phyloP scores from a whole-genome alignment of 495 filamentous ascomycete species.

The Xylaria flabelliformis region DNA sequence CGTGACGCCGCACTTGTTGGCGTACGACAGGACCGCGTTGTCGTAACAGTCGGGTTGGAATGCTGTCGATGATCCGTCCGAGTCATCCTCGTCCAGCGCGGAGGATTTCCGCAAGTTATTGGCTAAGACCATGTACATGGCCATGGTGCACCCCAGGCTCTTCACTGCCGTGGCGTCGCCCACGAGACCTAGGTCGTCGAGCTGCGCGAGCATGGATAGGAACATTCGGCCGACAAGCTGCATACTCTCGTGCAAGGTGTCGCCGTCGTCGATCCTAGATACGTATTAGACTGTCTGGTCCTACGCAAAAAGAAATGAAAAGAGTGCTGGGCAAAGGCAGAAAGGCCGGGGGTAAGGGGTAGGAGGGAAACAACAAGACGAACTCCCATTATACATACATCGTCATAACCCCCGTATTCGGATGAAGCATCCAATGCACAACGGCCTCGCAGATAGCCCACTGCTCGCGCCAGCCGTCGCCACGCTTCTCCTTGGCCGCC shows the following conservation, averaged over 20 bases:
- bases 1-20: slow-evolving; percentile 37
- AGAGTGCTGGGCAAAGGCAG: neutral
- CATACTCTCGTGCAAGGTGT: slow-evolving; percentile 26
- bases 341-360: neutral
- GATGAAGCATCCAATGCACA: slow-evolving; percentile 25
- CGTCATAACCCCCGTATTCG: neutral
- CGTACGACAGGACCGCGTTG: slow-evolving; percentile 38
- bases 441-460: slow-evolving; percentile 46
- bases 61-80: too few relatives aligned
- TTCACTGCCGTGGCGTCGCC: slow-evolving; percentile 37
- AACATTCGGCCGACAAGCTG: slow-evolving; percentile 45
- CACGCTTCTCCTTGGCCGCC: slow-evolving; percentile 23
- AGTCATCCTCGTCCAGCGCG: slow-evolving; percentile 9
- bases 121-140: slow-evolving; percentile 37
- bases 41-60: slow-evolving; percentile 34
- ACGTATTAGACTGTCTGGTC: neutral
- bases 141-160: slow-evolving; percentile 46
- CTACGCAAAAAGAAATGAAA: neutral
- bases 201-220: slow-evolving; percentile 44
- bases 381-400: slow-evolving; percentile 17
- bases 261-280: slow-evolving; percentile 39
- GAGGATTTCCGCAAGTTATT: neutral
- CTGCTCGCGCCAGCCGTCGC: slow-evolving; percentile 42
- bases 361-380: too few relatives aligned
- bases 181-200: slow-evolving; percentile 39